Evolutionary conservation across 139 green algal genomes (phyloP).

Genomic region (Pleodorina starrii): DNA sequence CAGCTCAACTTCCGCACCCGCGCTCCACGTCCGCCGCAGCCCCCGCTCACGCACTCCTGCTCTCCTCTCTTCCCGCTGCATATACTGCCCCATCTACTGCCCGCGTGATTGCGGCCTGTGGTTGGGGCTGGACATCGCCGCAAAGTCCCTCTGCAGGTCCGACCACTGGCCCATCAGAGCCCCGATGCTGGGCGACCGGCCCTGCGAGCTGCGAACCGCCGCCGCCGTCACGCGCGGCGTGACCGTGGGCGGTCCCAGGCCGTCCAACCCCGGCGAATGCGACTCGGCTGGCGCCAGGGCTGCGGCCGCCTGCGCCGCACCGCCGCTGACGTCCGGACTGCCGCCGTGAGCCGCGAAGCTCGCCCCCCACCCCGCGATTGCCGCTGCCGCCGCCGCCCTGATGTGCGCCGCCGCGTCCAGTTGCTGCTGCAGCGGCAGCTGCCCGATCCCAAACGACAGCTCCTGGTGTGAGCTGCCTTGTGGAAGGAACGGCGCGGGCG

Average conservation of each 20-base stretch:
- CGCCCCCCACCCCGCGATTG: no score
- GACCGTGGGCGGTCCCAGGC: no score
- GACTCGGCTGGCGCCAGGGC: not conserved
- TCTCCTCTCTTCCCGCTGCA: no score
- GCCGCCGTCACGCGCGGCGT: not conserved
- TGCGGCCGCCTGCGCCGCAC: not conserved
- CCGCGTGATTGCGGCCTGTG: not conserved
- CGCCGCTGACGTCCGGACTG: not conserved
- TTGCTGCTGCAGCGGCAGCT: not conserved
- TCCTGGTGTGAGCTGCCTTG: not conserved
- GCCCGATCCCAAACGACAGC: not conserved
- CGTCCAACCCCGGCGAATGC: not conserved
- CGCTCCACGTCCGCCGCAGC: no score
- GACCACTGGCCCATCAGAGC: conserved; percentile 9
- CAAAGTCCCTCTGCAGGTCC: conserved; percentile 33
- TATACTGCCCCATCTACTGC: no score
- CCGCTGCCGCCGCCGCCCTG: no score
- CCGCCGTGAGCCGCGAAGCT: no score
- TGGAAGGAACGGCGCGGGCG: not conserved
- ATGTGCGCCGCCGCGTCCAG: no score
- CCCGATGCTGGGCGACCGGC: not conserved
- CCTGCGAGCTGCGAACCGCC: not conserved
- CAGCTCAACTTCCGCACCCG: no score
- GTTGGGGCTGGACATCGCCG: conserved; percentile 18
- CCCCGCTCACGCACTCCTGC: no score